Evolutionary conservation across 176 grass and related monocot species (phyloP).

Genomic region (Eragrostis nindensis): DNA sequence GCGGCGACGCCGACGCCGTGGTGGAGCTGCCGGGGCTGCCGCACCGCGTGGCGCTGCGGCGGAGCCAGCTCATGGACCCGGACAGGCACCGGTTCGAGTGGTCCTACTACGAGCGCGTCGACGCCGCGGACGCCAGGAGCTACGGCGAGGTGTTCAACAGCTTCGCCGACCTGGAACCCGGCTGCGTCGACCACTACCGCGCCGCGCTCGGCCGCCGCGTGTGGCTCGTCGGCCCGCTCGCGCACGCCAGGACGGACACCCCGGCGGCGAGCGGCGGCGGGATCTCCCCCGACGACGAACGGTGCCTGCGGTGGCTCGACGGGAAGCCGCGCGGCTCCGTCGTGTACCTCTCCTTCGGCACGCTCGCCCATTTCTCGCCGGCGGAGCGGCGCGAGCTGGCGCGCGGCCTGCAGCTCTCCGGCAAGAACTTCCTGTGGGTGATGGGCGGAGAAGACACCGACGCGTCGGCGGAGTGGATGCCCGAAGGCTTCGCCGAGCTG

Average conservation of each 20-base stretch:
- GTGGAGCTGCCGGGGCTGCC: conserved; percentile 45
- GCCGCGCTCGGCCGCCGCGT: background rate
- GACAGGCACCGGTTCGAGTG: background rate
- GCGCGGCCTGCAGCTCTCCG: conserved; percentile 7
- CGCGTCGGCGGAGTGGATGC: conserved; percentile 2
- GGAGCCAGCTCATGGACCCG: conserved; percentile 6
- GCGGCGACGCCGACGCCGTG: background rate
- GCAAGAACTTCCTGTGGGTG: background rate
- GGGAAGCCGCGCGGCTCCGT: conserved; percentile 35
- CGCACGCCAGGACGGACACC: conserved; percentile 1
- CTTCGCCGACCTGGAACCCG: conserved; percentile 60
- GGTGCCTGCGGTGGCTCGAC: conserved; percentile 55
- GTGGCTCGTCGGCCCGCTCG: conserved; percentile 53
- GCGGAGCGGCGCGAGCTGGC: conserved; percentile 13
- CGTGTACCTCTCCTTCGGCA: conserved; percentile 55
- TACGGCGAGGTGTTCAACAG: conserved; percentile 57
- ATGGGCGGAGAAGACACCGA: background rate
- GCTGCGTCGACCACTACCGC: conserved; percentile 31
- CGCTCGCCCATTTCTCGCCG: background rate
- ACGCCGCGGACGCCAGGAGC: conserved; percentile 17
- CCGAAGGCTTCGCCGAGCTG: conserved; percentile 32
- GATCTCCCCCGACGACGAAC: background rate
- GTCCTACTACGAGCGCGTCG: background rate
- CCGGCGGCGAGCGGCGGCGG: background rate
- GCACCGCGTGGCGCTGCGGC: conserved; percentile 38